Percentiles rank a stretch among this genome's conserved stretches.
Conservation (phyloP, 2,329 filamentous ascomycete genomes). For the Gaeumannomyces tritici region DNA sequence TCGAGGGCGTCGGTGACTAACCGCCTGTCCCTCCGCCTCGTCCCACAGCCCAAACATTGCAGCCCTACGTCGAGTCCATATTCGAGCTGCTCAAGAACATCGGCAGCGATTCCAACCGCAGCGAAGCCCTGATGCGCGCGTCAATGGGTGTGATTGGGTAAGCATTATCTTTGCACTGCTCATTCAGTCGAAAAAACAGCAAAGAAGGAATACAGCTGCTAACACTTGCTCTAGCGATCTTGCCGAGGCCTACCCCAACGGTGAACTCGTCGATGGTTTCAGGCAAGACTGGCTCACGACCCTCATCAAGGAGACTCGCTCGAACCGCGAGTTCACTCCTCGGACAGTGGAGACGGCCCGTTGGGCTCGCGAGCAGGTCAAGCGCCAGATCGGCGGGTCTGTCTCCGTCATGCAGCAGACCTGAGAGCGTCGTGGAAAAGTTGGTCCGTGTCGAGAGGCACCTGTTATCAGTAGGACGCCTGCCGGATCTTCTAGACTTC, state of each 20-base stretch:
- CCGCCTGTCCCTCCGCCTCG: not conserved
- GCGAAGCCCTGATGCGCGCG: constrained; percentile 85
- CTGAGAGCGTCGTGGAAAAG: constrained; percentile 18
- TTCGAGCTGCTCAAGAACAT: constrained; percentile 80
- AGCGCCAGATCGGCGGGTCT: constrained; percentile 64
- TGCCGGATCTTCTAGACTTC: too few relatives aligned
- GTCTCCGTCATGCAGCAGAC: constrained; percentile 42
- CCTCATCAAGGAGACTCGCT: constrained; percentile 86
- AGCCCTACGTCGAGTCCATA: constrained; percentile 73
- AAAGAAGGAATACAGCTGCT: not conserved
- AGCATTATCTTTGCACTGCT: constrained; percentile 17
- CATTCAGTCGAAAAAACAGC: not conserved
- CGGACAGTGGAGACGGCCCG: constrained; percentile 91
- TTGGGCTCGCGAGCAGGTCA: constrained; percentile 96
- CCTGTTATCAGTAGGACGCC: not conserved
- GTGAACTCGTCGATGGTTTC: constrained; percentile 77
- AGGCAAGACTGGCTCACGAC: constrained; percentile 81
- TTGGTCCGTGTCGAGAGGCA: not conserved
- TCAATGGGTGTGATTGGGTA: constrained; percentile 97
- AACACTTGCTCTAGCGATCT: constrained; percentile 56
- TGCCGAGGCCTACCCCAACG: constrained; percentile 85
- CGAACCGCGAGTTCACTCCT: constrained; percentile 74
- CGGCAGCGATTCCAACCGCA: constrained; percentile 74
- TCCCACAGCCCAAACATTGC: constrained; percentile 55
- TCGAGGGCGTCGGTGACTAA: not conserved